Evolutionary conservation across 2,329 filamentous ascomycete genomes (phyloP).

Genomic region (Colletotrichum agaves): DNA sequence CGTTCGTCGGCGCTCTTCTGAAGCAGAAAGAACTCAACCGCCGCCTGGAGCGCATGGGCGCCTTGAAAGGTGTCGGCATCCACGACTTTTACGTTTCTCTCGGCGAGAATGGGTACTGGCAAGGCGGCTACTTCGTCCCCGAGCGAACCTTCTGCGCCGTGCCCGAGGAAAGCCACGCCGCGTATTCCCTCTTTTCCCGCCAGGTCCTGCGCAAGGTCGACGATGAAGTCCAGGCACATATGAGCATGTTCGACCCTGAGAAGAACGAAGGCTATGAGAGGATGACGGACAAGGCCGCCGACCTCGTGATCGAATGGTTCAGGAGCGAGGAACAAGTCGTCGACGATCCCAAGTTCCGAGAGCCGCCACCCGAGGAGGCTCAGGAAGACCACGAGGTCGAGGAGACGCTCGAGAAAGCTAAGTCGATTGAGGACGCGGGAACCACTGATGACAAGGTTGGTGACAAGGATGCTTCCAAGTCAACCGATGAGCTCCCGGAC

Average conservation of each 20-base stretch:
- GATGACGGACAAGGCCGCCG: slow-evolving; percentile 69
- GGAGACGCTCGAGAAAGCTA: slow-evolving; percentile 45
- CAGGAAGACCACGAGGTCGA: slow-evolving; percentile 45
- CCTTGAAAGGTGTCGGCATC: slow-evolving; percentile 73
- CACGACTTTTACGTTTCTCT: slow-evolving; percentile 82
- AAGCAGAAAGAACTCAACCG: slow-evolving; percentile 77
- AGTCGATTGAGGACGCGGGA: slow-evolving; percentile 41
- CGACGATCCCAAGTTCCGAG: slow-evolving; percentile 58
- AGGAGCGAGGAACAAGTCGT: slow-evolving; percentile 55
- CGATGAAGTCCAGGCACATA: slow-evolving; percentile 80
- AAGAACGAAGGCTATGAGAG: slow-evolving; percentile 72
- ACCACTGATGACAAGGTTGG: slow-evolving; percentile 38
- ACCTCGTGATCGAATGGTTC: slow-evolving; percentile 68
- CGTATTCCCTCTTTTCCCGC: slow-evolving; percentile 58
- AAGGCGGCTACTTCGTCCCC: slow-evolving; percentile 67
- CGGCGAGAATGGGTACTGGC: slow-evolving; percentile 75
- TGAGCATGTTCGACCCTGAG: slow-evolving; percentile 70
- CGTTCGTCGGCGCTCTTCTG: slow-evolving; percentile 84
- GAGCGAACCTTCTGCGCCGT: slow-evolving; percentile 85
- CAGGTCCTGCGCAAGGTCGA: slow-evolving; percentile 70
- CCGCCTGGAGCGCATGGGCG: slow-evolving; percentile 71
- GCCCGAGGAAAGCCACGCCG: slow-evolving; percentile 61
- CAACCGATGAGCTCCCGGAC: slow-evolving; percentile 44
- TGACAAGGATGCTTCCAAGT: slow-evolving; percentile 36
- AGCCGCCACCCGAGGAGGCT: slow-evolving; percentile 50